These are phyloP conservation scores for Paramecium tetraurelia DNA, from an alignment of 73 alveolate genomes.

Conservation along the genomic window DNA sequence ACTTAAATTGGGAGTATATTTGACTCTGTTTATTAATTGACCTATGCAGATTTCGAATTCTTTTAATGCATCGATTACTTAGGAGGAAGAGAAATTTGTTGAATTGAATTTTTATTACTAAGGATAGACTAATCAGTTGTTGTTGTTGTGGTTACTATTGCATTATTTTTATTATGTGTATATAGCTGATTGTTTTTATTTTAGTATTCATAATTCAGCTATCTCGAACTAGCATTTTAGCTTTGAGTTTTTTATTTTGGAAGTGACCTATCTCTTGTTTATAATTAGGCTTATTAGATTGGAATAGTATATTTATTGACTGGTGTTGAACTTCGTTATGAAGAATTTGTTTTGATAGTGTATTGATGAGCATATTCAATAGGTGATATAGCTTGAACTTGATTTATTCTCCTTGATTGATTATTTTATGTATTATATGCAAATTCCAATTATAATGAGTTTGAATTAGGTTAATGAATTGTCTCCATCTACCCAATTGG, in stretches of 20 bases:
- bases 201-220: background rate
- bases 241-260: background rate
- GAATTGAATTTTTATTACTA: background rate
- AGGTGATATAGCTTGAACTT: background rate
- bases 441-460: background rate
- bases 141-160: background rate
- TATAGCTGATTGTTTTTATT: background rate
- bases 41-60: background rate
- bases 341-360: background rate
- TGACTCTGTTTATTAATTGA: background rate
- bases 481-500: background rate
- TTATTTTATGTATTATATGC: background rate
- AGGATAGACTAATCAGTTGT: background rate
- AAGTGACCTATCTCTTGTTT: background rate
- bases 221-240: background rate
- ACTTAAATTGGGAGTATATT: background rate
- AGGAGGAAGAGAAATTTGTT: background rate
- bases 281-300: background rate
- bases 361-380: slow-evolving; percentile 11
- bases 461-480: background rate
- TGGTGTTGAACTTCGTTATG: background rate
- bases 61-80: background rate
- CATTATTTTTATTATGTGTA: background rate
- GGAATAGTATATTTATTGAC: background rate
- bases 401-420: background rate